phyloP scores from a whole-genome alignment of 441 rosid genomes.

The Gossypium gossypioides region DNA sequence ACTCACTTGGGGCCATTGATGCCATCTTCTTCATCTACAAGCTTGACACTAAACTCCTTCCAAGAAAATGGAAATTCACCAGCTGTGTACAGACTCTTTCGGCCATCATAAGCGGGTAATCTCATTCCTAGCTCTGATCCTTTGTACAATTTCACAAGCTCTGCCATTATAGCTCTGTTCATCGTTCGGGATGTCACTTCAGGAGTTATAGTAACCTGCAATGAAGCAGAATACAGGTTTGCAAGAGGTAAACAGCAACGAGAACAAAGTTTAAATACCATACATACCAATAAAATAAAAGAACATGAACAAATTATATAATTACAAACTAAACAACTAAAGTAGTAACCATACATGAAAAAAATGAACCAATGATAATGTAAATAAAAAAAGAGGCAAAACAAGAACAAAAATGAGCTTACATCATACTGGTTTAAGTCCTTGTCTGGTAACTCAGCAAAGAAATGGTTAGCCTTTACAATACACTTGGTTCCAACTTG shows the following conservation, averaged over 20 bases:
- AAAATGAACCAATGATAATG: conserved; percentile 6
- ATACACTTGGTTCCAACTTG: conserved; percentile 79
- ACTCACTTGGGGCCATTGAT: conserved; percentile 74
- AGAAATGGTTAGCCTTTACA: conserved; percentile 95
- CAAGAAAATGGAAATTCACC: conserved; percentile 83
- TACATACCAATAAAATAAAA: conserved; percentile 26
- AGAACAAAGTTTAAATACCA: conserved; percentile 37
- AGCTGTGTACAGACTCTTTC: conserved; percentile 89
- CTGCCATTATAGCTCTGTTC: conserved; percentile 89
- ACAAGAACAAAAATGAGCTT: conserved; percentile 25
- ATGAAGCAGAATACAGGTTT: conserved; percentile 21
- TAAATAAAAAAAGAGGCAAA: conserved; percentile 5
- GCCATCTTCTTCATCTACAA: conserved; percentile 69
- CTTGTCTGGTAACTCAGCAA: conserved; percentile 76
- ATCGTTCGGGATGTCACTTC: conserved; percentile 75
- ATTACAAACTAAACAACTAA: background rate
- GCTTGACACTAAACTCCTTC: conserved; percentile 80
- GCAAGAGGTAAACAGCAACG: conserved; percentile 41
- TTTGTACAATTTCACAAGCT: conserved; percentile 68
- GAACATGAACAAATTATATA: conserved; percentile 13
- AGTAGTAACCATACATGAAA: background rate
- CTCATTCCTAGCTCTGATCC: conserved; percentile 82
- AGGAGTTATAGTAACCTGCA: conserved; percentile 91
- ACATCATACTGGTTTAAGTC: conserved; percentile 93
- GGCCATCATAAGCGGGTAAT: conserved; percentile 95